Evolutionary conservation across 2,329 filamentous ascomycete species (phyloP).

Genomic region (Calonectria leucothoes): DNA sequence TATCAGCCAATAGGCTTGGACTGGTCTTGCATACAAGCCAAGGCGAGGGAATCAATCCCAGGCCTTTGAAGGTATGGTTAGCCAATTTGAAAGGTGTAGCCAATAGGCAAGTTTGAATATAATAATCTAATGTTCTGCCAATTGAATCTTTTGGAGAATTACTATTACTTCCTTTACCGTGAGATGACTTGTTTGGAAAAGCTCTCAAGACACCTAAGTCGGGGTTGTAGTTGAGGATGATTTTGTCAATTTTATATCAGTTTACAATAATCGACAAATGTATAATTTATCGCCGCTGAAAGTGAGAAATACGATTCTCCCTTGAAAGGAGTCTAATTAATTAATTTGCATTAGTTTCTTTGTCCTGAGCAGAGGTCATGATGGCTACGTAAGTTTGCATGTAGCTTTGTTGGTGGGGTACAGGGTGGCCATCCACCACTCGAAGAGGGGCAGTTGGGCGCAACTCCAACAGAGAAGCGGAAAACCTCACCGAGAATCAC

Average conservation of each 20-base stretch:
- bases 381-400: background rate
- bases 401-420: background rate
- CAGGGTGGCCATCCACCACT: background rate
- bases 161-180: background rate
- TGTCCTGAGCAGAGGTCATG: background rate
- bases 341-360: background rate
- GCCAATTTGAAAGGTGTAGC: background rate
- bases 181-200: background rate
- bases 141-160: background rate
- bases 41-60: background rate
- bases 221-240: too few relatives aligned
- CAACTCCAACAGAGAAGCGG: slow-evolving; percentile 8
- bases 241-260: too few relatives aligned
- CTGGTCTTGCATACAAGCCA: background rate
- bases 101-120: background rate
- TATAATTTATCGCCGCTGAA: background rate
- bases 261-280: background rate
- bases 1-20: background rate
- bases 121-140: background rate
- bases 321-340: background rate
- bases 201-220: background rate
- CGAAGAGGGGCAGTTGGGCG: slow-evolving; percentile 22
- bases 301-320: background rate
- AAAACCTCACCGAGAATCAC: slow-evolving; percentile 23
- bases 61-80: background rate